These are phyloP conservation scores for Tricholoma saponaceum DNA, from an alignment of 768 basidiomycete species.

Conservation along the genomic window DNA sequence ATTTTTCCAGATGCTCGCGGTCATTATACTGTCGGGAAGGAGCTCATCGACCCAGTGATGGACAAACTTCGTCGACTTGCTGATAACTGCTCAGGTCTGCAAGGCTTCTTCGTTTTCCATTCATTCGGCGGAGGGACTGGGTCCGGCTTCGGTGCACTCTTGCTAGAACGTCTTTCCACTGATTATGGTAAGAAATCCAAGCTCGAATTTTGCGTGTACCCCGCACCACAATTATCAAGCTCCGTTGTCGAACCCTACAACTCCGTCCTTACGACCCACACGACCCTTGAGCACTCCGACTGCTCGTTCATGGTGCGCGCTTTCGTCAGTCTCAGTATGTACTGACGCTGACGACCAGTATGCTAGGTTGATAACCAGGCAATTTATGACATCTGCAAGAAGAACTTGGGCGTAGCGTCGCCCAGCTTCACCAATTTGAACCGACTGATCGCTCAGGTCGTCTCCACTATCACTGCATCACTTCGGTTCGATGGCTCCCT, in stretches of 20 bases:
- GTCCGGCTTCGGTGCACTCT: slow-evolving; percentile 96
- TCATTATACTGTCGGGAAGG: slow-evolving; percentile 98
- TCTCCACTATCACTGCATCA: slow-evolving; percentile 96
- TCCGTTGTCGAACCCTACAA: slow-evolving; percentile 99
- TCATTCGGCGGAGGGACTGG: slow-evolving; percentile 99
- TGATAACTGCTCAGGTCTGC: slow-evolving; percentile 96
- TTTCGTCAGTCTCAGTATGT: slow-evolving; percentile 4
- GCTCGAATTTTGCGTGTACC: slow-evolving; percentile 97
- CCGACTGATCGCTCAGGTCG: slow-evolving; percentile 95
- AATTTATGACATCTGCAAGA: slow-evolving; percentile 99
- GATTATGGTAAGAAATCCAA: slow-evolving; percentile 99
- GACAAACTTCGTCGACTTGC: slow-evolving; percentile 96
- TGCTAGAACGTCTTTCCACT: slow-evolving; percentile 93
- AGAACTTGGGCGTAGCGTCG: slow-evolving; percentile 77
- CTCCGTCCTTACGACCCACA: slow-evolving; percentile 96
- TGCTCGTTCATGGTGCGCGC: slow-evolving; percentile 94
- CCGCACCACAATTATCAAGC: slow-evolving; percentile 89
- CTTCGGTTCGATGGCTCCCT: slow-evolving; percentile 96
- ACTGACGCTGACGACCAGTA: slow-evolving; percentile 1
- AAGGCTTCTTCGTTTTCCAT: slow-evolving; percentile 99
- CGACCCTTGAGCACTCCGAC: slow-evolving; percentile 99
- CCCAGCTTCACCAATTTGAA: slow-evolving; percentile 95
- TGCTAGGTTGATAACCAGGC: slow-evolving; percentile 96
- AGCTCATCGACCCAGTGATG: slow-evolving; percentile 94
- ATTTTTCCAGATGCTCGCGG: slow-evolving; percentile 81